Evolutionary conservation across 2,329 filamentous ascomycete species (phyloP).

Genomic region (Botrytis squamosa): DNA sequence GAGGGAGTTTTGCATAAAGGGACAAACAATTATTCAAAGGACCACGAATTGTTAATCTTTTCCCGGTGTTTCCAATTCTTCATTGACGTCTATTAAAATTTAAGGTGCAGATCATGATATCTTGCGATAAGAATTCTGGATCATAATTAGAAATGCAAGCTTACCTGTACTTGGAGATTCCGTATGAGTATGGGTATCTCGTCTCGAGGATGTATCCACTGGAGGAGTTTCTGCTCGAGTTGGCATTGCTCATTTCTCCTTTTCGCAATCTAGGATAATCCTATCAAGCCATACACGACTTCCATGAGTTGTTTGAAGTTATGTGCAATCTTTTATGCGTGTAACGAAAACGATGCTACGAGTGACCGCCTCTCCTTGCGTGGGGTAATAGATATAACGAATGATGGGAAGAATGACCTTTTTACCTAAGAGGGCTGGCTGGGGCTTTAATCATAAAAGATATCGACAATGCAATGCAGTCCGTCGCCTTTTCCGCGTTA

Average conservation of each 20-base stretch:
- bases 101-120: conserved; percentile 4
- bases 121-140: conserved; percentile 9
- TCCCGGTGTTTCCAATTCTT: background rate
- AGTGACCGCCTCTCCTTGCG: background rate
- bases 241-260: conserved; percentile 31
- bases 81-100: background rate
- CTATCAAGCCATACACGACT: conserved; percentile 18
- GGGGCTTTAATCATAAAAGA: background rate
- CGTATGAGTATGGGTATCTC: conserved; percentile 25
- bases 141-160: conserved; percentile 17
- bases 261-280: conserved; percentile 20
- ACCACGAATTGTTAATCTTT: background rate
- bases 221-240: conserved; percentile 25
- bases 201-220: conserved; percentile 20
- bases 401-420: background rate
- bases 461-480: background rate
- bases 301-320: conserved; percentile 17
- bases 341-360: conserved; percentile 15
- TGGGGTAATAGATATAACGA: background rate
- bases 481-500: background rate
- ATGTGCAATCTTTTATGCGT: conserved; percentile 10
- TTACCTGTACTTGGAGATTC: conserved; percentile 28
- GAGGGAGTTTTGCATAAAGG: conserved; percentile 7
- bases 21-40: background rate
- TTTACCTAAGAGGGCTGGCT: background rate